Evolutionary conservation across 1,139 yeast genomes (phyloP).

Genomic region (Sugiyamaella japonica): DNA sequence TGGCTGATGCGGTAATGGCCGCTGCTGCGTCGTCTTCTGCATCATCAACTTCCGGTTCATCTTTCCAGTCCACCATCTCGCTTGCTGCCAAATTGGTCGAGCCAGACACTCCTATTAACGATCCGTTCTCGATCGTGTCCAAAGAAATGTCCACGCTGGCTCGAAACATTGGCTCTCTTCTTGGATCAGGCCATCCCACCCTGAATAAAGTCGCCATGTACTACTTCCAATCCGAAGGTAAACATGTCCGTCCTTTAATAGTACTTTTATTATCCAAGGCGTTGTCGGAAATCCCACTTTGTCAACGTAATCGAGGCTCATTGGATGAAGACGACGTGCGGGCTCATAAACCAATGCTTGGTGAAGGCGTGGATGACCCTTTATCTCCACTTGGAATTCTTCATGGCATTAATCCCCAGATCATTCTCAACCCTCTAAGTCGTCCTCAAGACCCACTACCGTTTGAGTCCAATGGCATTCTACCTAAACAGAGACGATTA

Average conservation of each 20-base stretch:
- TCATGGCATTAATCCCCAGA: constrained; percentile 84
- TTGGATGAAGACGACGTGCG: constrained; percentile 40
- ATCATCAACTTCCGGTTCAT: constrained; percentile 19
- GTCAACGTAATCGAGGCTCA: constrained; percentile 57
- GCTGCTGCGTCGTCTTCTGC: constrained; percentile 5
- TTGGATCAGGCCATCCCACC: constrained; percentile 93
- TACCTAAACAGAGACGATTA: constrained; percentile 90
- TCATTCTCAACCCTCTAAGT: constrained; percentile 77
- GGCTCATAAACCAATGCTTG: constrained; percentile 33
- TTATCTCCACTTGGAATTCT: constrained; percentile 80
- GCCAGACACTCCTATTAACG: constrained; percentile 59
- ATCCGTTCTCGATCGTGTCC: constrained; percentile 91
- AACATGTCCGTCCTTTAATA: constrained; percentile 88
- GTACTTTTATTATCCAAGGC: constrained; percentile 84
- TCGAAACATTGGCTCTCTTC: constrained; percentile 75
- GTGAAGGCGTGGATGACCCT: constrained; percentile 41
- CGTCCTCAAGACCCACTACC: constrained; percentile 77
- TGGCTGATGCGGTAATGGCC: constrained; percentile 31
- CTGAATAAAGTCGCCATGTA: constrained; percentile 86
- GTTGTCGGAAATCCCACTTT: constrained; percentile 70
- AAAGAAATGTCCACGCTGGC: constrained; percentile 92
- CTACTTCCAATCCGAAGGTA: constrained; percentile 95
- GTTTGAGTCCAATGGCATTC: constrained; percentile 51
- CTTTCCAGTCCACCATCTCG: constrained; percentile 53
- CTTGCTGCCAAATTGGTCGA: constrained; percentile 81